Percentiles rank a stretch among this genome's conserved stretches.
Evolutionary conservation across 148 eudicot species (phyloP).

Genomic region (Spergularia marina): DNA sequence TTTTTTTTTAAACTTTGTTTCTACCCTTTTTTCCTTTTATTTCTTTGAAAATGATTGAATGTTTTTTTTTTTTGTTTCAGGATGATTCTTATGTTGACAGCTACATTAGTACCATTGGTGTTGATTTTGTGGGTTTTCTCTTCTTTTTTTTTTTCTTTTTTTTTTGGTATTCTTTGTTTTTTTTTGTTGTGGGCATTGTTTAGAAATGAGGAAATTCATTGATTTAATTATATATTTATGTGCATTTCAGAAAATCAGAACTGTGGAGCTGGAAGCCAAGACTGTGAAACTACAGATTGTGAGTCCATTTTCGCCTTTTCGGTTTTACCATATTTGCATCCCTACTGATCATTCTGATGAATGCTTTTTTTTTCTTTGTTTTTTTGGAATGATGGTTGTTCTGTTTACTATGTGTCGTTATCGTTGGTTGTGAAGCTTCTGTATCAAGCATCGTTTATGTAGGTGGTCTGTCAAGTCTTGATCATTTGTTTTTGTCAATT

Average conservation of each 20-base stretch:
- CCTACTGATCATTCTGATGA: background rate
- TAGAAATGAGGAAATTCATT: background rate
- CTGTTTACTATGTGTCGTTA: background rate
- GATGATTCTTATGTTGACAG: conserved; percentile 87
- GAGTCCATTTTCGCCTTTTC: conserved; percentile 28
- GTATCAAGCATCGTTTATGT: background rate
- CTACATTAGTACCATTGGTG: conserved; percentile 90
- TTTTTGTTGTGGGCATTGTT: background rate
- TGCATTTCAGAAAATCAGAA: conserved; percentile 72
- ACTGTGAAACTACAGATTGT: conserved; percentile 90
- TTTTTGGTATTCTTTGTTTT: too few relatives aligned
- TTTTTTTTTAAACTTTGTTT: background rate
- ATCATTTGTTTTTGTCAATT: background rate
- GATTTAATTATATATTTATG: conserved; percentile 7
- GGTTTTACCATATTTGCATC: background rate
- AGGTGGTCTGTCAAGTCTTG: background rate
- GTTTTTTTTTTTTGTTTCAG: conserved; percentile 33
- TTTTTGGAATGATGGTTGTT: too few relatives aligned
- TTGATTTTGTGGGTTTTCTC: conserved; percentile 67
- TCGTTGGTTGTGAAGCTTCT: background rate
- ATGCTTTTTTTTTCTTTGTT: too few relatives aligned
- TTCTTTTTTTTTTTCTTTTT: background rate
- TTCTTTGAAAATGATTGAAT: background rate
- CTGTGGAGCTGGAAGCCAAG: conserved; percentile 86
- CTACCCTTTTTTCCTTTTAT: background rate